phyloP scores from a whole-genome alignment of 768 basidiomycete genomes.

The Coprinopsis sp. region DNA sequence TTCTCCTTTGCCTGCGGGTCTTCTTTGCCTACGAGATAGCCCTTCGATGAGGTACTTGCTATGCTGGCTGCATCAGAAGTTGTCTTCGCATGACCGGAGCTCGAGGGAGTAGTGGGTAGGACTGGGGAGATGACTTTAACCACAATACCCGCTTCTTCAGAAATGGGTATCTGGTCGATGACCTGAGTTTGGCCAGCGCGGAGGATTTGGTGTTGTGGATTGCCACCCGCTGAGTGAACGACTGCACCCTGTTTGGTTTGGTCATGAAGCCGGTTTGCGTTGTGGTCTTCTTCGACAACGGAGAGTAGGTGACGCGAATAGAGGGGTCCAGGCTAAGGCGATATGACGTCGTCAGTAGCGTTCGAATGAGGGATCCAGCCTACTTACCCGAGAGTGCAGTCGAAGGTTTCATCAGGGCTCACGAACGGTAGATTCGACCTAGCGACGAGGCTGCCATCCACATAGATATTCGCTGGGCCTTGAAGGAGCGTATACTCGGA shows the following conservation, averaged over 20 bases:
- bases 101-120: constrained; percentile 10
- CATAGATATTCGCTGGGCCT: constrained; percentile 46
- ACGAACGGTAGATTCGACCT: constrained; percentile 37
- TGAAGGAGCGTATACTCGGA: constrained; percentile 48
- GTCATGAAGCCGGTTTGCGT: constrained; percentile 30
- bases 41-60: not conserved
- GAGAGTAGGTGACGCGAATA: constrained; percentile 36
- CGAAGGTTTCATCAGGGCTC: constrained; percentile 39
- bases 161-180: constrained; percentile 37
- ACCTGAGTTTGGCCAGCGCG: constrained; percentile 29
- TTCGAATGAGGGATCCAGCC: not conserved
- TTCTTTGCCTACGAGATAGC: too few relatives aligned
- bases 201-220: constrained; percentile 36
- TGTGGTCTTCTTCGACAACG: constrained; percentile 27
- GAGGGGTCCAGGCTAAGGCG: constrained; percentile 34
- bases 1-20: too few relatives aligned
- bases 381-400: constrained; percentile 41
- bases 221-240: constrained; percentile 34
- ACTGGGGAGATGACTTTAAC: constrained; percentile 36
- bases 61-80: not conserved
- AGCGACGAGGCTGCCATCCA: constrained; percentile 54
- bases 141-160: constrained; percentile 31
- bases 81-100: constrained; percentile 5
- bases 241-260: constrained; percentile 26
- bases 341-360: not conserved